phyloP scores from a whole-genome alignment of 2,329 filamentous ascomycete genomes.

The Phaeosphaeriaceae sp. region DNA sequence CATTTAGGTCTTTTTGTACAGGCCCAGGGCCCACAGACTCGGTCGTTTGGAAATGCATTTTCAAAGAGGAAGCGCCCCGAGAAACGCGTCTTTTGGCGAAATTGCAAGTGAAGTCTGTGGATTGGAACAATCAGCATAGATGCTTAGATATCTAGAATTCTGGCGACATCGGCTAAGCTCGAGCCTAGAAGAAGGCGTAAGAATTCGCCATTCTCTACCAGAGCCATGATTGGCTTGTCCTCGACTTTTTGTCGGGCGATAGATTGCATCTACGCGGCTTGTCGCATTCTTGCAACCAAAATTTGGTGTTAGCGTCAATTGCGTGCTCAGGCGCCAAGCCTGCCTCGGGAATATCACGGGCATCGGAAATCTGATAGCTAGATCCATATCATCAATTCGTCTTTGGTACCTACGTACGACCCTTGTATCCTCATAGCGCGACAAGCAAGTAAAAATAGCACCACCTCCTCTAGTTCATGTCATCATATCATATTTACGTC shows the following conservation, averaged over 20 bases:
- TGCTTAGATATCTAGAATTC: slow-evolving; percentile 22
- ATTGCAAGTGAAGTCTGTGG: slow-evolving; percentile 17
- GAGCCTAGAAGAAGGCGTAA: slow-evolving; percentile 27
- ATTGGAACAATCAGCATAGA: slow-evolving; percentile 15
- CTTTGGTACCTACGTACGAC: too few species aligned
- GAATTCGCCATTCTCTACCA: slow-evolving; percentile 24
- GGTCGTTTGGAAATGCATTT: slow-evolving; percentile 48
- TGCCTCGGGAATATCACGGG: slow-evolving; percentile 2
- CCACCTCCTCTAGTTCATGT: too few species aligned
- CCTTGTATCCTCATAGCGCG: too few species aligned
- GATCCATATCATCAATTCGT: too few species aligned
- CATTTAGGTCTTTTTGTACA: slow-evolving; percentile 37
- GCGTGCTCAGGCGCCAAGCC: slow-evolving; percentile 27
- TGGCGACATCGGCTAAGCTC: slow-evolving; percentile 39
- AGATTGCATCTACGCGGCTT: slow-evolving; percentile 31
- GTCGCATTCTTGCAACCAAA: slow-evolving; percentile 34
- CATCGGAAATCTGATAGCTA: slow-evolving; percentile 25
- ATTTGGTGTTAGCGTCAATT: slow-evolving; percentile 38
- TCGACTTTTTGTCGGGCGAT: slow-evolving; percentile 29
- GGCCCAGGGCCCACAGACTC: slow-evolving; percentile 47
- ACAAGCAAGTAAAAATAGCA: too few species aligned
- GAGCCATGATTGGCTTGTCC: slow-evolving; percentile 38
- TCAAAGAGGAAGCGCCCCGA: too few species aligned
- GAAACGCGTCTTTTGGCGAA: too few species aligned
- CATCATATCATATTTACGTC: too few species aligned